Evolutionary conservation across 306 rosid species (phyloP).

Genomic region (Quercus engelmannii): DNA sequence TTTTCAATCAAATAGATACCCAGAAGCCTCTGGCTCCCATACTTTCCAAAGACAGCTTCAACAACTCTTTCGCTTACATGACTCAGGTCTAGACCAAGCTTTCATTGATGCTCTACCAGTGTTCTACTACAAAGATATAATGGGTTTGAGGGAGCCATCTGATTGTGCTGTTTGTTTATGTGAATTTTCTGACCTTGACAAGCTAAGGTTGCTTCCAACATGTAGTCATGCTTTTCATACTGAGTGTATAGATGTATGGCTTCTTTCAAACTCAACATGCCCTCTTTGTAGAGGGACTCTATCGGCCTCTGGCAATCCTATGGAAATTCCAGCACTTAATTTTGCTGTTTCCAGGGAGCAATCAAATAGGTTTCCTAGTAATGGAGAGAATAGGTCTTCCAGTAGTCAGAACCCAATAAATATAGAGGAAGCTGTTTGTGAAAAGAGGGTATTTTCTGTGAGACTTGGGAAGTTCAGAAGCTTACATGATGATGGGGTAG

Average conservation of each 20-base stretch:
- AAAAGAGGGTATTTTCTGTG: slow-evolving; percentile 64
- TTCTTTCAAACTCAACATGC: slow-evolving; percentile 78
- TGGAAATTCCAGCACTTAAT: slow-evolving; percentile 35
- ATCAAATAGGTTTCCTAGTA: slow-evolving; percentile 20
- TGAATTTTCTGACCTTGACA: slow-evolving; percentile 61
- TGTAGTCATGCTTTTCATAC: slow-evolving; percentile 90
- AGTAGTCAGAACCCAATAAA: slow-evolving; percentile 15
- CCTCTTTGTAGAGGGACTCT: slow-evolving; percentile 80
- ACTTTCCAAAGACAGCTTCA: slow-evolving; percentile 82
- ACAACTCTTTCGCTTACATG: slow-evolving; percentile 75
- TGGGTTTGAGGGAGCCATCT: slow-evolving; percentile 67
- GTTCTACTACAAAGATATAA: slow-evolving; percentile 55
- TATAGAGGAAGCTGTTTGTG: slow-evolving; percentile 31
- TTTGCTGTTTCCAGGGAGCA: slow-evolving; percentile 29
- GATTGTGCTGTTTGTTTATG: slow-evolving; percentile 86
- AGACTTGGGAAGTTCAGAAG: slow-evolving; percentile 80
- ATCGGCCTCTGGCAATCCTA: slow-evolving; percentile 9
- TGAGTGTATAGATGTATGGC: slow-evolving; percentile 86
- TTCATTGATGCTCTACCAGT: slow-evolving; percentile 67
- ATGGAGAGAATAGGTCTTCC: slow-evolving; percentile 32
- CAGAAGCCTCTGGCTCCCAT: slow-evolving; percentile 40
- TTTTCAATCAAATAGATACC: slow-evolving; percentile 50
- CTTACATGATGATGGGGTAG: slow-evolving; percentile 21
- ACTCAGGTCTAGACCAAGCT: slow-evolving; percentile 73
- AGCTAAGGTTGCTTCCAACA: slow-evolving; percentile 65